Percentiles rank a stretch among this genome's conserved stretches.
Conservation (phyloP, 495 filamentous ascomycete genomes). For the Aspergillus hancockii region DNA sequence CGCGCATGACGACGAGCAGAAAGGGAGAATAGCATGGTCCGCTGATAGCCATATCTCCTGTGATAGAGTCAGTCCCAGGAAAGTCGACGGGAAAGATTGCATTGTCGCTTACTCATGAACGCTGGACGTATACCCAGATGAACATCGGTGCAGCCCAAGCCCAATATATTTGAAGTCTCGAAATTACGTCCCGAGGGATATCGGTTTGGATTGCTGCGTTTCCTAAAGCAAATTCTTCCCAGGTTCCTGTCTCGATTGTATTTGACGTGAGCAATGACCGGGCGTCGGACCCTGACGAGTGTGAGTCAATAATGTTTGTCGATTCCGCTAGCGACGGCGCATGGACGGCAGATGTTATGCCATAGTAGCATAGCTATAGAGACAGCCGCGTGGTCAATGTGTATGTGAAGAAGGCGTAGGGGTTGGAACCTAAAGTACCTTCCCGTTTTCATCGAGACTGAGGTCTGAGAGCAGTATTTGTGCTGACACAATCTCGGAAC, state of each 20-base stretch:
- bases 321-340: neutral
- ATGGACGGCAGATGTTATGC: neutral
- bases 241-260: neutral
- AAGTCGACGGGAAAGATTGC: neutral
- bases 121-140: conserved; percentile 4
- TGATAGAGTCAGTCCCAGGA: neutral
- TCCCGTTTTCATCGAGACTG: conserved; percentile 1
- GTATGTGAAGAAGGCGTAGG: too few species aligned
- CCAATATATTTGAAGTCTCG: conserved; percentile 2
- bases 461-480: neutral
- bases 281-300: neutral
- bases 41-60: neutral
- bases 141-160: conserved; percentile 1
- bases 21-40: neutral
- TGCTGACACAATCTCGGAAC: neutral
- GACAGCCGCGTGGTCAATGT: neutral
- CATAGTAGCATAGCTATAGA: neutral
- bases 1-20: neutral
- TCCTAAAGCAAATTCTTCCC: neutral
- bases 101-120: neutral
- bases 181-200: neutral
- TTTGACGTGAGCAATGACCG: neutral
- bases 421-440: too few species aligned
- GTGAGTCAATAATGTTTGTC: neutral
- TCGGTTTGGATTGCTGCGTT: neutral